Percentiles rank a stretch among this genome's conserved stretches.
phyloP scores from a whole-genome alignment of 2,329 filamentous ascomycete genomes.

The Aspergillus quadricinctus region DNA sequence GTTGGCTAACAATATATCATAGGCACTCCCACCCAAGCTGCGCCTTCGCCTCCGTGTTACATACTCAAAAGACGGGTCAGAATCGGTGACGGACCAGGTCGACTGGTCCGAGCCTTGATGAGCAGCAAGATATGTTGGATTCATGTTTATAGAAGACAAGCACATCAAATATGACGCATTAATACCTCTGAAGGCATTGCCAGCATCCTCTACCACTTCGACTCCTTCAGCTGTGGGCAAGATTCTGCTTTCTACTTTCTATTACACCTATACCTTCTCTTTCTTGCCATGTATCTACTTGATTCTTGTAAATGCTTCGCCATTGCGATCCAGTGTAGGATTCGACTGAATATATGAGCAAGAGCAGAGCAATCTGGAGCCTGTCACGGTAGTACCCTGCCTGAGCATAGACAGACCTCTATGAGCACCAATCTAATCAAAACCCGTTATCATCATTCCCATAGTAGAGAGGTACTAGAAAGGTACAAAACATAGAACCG shows the following conservation, averaged over 20 bases:
- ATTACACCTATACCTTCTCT: not conserved
- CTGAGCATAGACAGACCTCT: no score
- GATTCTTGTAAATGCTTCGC: not conserved
- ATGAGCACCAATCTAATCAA: no score
- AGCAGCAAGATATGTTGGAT: slow-evolving; percentile 7
- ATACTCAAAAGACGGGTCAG: slow-evolving; percentile 66
- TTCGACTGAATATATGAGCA: not conserved
- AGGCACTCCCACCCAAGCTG: slow-evolving; percentile 68
- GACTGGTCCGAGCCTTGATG: slow-evolving; percentile 81
- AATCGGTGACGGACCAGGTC: slow-evolving; percentile 81
- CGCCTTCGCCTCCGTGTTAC: slow-evolving; percentile 80
- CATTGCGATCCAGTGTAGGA: not conserved
- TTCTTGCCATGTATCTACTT: no score
- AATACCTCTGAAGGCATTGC: not conserved
- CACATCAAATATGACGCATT: not conserved
- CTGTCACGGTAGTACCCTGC: no score
- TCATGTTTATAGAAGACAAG: not conserved
- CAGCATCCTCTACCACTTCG: not conserved
- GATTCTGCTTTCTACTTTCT: not conserved
- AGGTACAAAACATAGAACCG: no score
- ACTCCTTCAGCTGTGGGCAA: not conserved
- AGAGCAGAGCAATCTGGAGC: no score
- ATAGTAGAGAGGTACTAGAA: no score
- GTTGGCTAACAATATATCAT: slow-evolving; percentile 19
- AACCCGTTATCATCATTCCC: no score